Evolutionary conservation across 2,329 filamentous ascomycete species (phyloP), one percentile per base, ranked within the genome.

Genomic region (Trematosphaeria pertusa): DNA sequence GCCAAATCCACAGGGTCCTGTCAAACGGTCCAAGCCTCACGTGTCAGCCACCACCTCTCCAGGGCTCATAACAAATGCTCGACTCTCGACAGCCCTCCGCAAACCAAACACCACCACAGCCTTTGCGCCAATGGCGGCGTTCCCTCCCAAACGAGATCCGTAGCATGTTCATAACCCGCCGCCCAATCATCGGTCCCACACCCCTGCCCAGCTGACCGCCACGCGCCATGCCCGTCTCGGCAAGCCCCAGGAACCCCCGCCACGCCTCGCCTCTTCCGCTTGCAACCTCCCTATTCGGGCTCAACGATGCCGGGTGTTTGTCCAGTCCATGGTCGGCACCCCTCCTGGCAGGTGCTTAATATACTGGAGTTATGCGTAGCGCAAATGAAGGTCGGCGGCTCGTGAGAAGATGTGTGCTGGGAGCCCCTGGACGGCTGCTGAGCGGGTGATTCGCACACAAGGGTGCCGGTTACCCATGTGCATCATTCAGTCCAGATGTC

Each of bases 231-330:
- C 20, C 18, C 2, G 21, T 28, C 33, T 31, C 32, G 41, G 41
- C 24, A 36, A 43, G n/a, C 32, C 41, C 33, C 41, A 43, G 41
- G 41, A 36, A 43, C 41, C 8, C 32, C 40, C 30, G n/a, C 40
- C 5, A 5, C 37, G 14, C 21, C 12, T 43, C 41, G 41, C 33
- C 20, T 30, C 19, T 14, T 18, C 41, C 32, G 33, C 14, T 33
- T 33, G 30, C 18, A 18, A 34, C 17, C 28, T 42, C 26, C 38
- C 18, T 32, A 33, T 34, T 22, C 14, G 24, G 24, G 24, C 12
- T 7, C 24, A 28, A n/a, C n/a, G n/a, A n/a, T n/a, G n/a, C n/a
- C n/a, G n/a, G n/a, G n/a, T n/a, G n/a, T n/a, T n/a, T n/a, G n/a
- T n/a, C n/a, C n/a, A n/a, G n/a, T n/a, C n/a, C n/a, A n/a, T n/a